A percentile compares a stretch with the other conserved stretches of the same genome.
Evolutionary conservation across 1,284 basidiomycete species (phyloP).

Genomic region (Cerrena zonata): DNA sequence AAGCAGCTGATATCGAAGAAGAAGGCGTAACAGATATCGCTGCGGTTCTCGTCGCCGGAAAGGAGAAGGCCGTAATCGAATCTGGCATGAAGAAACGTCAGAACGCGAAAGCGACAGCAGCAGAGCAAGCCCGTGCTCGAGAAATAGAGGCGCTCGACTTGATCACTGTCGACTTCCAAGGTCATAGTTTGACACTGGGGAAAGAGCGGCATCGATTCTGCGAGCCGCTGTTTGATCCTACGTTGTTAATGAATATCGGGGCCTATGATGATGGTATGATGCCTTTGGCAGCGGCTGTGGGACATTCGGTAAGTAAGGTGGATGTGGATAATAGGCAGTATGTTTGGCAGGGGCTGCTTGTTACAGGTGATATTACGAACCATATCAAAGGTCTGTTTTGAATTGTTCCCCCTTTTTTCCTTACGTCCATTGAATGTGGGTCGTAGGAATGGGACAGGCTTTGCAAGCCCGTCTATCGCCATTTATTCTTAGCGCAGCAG

Average conservation of each 20-base stretch:
- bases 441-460: slow-evolving; percentile 59
- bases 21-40: slow-evolving; percentile 84
- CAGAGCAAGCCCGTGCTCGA: slow-evolving; percentile 71
- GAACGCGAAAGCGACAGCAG: slow-evolving; percentile 69
- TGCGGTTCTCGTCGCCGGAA: slow-evolving; percentile 73
- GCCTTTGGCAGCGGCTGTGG: slow-evolving; percentile 61
- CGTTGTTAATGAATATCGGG: slow-evolving; percentile 37
- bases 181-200: slow-evolving; percentile 71
- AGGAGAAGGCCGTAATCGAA: slow-evolving; percentile 78
- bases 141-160: slow-evolving; percentile 81
- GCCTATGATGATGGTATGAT: slow-evolving; percentile 23
- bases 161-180: slow-evolving; percentile 67
- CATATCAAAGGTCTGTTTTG: slow-evolving; percentile 65
- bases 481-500: slow-evolving; percentile 62
- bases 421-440: slow-evolving; percentile 4
- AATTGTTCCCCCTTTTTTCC: slow-evolving; percentile 2
- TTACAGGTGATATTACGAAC: slow-evolving; percentile 76
- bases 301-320: slow-evolving; percentile 49
- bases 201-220: slow-evolving; percentile 86
- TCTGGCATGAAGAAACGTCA: slow-evolving; percentile 72
- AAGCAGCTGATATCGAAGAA: slow-evolving; percentile 57
- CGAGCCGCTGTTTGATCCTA: slow-evolving; percentile 82
- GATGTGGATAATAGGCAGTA: slow-evolving; percentile 65
- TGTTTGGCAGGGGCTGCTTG: slow-evolving; percentile 77
- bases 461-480: slow-evolving; percentile 72